Evolutionary conservation across 352 stramenopile species (phyloP), one percentile per base, ranked within the genome.

Genomic region (Globisporangium apiculatum): DNA sequence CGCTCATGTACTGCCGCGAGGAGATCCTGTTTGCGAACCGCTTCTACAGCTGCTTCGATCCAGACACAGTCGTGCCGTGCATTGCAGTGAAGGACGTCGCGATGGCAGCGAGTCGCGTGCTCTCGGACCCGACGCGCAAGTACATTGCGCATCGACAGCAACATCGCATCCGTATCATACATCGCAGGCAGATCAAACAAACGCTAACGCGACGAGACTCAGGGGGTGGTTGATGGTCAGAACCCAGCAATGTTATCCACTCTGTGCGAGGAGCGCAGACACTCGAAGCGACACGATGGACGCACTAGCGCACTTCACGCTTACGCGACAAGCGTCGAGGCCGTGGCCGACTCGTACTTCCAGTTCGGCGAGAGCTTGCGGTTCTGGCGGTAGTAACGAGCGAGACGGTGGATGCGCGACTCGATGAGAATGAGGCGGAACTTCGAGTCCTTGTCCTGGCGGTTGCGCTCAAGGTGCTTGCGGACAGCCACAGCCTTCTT

Each of bases 351-450:
- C 83, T 99, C 95, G 85, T 99, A 99, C 86, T 98, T 99, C 97
- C 97, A 99, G 90, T 99, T 99, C 48, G 97, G 89, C 65, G 95
- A 86, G 67, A 99, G 91, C 89, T 99, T 99, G 75, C 96, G 91
- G 78, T 97, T 99, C 73, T 96, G 94, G 76, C 97, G 94, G 95
- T 99, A 99, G 89, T 99, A 98, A 83, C 94, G 94, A 62, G 97
- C 95, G 61, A 97, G 82, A 65, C 97, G 91, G 84, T 99, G 97
- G 76, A 99, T 99, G 76, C 97, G 90, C 72, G 87, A 98, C 88
- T 99, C 97, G 71, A 99, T 98, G 47, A 99, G 88, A 97, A 99
- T 99, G 46, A 99, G 89, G 80, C 97, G 94, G 91, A 99, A 99
- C 91, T 99, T 99, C 73, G 96, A 98, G 85, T 99, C 97, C 86